Base-by-base conservation (phyloP, 73 alveolate species). In the Tetrahymena elliotti region DNA sequence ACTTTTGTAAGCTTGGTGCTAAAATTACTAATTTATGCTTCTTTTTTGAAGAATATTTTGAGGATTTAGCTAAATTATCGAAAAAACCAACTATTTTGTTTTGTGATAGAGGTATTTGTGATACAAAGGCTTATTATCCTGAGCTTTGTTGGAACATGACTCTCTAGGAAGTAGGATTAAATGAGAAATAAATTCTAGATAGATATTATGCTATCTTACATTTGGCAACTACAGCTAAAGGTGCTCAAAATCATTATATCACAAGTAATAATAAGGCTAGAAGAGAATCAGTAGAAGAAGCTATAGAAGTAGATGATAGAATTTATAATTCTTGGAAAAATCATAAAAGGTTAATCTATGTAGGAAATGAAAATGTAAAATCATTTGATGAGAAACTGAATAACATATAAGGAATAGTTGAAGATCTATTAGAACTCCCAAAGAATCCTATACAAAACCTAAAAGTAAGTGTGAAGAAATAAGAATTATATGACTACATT, bases 211-310 rank as follows among this genome's bases (percentile, higher is more conserved):
- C 95, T 20, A 92, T 95, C 22, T 37, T 95, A 12, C 97, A 95
- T 93, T 16, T 95, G 83, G 96, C 94, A n/a, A 95, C 97, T 3
- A 95, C 97, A 5, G 97, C 97, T 10, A 95, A 95, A 39, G 97
- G 97, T 31, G 97, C 97, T 35, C n/a, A 83, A 54, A 68, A 95
- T 35, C 94, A 82, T 40, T 95, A 95, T 88, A 83, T 38, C 68
- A 93, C 68, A 22, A 93, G 53, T 33, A 93, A 88, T 52, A 93
- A 93, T 93, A 93, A 68, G 88, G 97, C 97, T 31, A 47, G 97
- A 53, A 93, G 94, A 38, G 97, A 95, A 41, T 82, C 93, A 33
- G 83, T 93, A 35, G 96, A 95, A 35, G 93, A 95, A 54, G 97
- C 97, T 6, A 83, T 53, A 12, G 94, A 53, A 47, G 93, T 53